phyloP scores from a whole-genome alignment of 2,329 filamentous ascomycete species.

The Xylaria sp. region DNA sequence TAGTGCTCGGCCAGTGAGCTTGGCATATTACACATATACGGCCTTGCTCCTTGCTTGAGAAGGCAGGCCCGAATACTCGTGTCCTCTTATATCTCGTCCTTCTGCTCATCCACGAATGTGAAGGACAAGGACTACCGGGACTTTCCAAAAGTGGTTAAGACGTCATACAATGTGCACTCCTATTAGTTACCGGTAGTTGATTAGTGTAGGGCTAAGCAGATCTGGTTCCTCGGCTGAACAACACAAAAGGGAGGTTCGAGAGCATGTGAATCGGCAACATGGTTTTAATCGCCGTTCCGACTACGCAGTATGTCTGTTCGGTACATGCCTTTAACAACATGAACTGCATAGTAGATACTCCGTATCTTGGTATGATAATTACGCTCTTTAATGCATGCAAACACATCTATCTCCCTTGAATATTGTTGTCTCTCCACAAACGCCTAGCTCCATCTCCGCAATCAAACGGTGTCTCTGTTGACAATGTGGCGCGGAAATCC shows the following conservation, averaged over 20 bases:
- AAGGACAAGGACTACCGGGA: background rate
- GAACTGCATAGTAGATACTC: background rate
- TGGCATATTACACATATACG: conserved; percentile 15
- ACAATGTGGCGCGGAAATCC: conserved; percentile 15
- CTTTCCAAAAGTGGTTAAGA: conserved; percentile 7
- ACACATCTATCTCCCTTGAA: background rate
- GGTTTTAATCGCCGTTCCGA: background rate
- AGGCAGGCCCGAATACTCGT: background rate
- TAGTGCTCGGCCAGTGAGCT: conserved; percentile 7
- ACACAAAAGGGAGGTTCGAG: background rate
- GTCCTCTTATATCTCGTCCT: background rate
- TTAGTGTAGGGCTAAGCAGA: background rate
- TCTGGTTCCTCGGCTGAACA: conserved; percentile 15
- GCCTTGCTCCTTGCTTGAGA: conserved; percentile 11
- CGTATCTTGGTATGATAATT: background rate
- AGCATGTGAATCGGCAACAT: conserved; percentile 6
- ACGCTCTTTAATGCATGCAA: background rate
- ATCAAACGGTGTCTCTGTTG: background rate
- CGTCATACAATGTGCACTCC: too few species aligned
- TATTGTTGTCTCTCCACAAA: background rate
- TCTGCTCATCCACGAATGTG: background rate
- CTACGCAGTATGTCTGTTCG: background rate
- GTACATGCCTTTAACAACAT: background rate
- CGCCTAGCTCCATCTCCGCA: conserved; percentile 1
- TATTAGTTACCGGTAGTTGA: background rate